Percentiles rank a stretch among this genome's conserved stretches.
Conservation (phyloP, 805 yeast genomes). For the Ogataea nonfermentans region DNA sequence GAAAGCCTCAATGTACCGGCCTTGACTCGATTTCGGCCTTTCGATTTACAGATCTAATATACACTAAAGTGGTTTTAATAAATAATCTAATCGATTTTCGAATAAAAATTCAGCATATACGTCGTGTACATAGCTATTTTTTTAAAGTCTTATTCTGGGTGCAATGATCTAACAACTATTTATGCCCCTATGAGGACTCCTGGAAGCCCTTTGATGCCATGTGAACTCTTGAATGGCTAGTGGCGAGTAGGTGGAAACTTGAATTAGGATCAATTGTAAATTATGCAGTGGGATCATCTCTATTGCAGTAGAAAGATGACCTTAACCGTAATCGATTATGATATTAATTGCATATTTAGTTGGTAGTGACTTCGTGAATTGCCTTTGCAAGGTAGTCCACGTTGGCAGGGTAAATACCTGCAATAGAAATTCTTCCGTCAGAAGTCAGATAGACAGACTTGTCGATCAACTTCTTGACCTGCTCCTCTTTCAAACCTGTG, state of each 20-base stretch:
- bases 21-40: neutral
- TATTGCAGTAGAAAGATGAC: too few species aligned
- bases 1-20: neutral
- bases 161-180: too few species aligned
- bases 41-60: slow-evolving; percentile 40
- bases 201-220: too few species aligned
- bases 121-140: slow-evolving; percentile 1
- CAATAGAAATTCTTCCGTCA: slow-evolving; percentile 89
- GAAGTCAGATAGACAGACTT: slow-evolving; percentile 82
- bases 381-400: slow-evolving; percentile 69
- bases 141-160: too few species aligned
- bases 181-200: too few species aligned
- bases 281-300: too few species aligned
- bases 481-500: slow-evolving; percentile 74
- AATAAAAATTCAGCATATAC: slow-evolving; percentile 9
- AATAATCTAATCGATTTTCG: slow-evolving; percentile 3
- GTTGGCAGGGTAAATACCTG: slow-evolving; percentile 80
- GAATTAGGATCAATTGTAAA: too few species aligned
- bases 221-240: too few species aligned
- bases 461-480: slow-evolving; percentile 66
- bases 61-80: slow-evolving; percentile 53
- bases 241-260: too few species aligned
- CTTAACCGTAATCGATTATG: neutral
- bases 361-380: slow-evolving; percentile 25
- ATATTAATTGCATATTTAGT: slow-evolving; percentile 8